Evolutionary conservation across 2,329 filamentous ascomycete species (phyloP).

Genomic region (Ramichloridium luteum): DNA sequence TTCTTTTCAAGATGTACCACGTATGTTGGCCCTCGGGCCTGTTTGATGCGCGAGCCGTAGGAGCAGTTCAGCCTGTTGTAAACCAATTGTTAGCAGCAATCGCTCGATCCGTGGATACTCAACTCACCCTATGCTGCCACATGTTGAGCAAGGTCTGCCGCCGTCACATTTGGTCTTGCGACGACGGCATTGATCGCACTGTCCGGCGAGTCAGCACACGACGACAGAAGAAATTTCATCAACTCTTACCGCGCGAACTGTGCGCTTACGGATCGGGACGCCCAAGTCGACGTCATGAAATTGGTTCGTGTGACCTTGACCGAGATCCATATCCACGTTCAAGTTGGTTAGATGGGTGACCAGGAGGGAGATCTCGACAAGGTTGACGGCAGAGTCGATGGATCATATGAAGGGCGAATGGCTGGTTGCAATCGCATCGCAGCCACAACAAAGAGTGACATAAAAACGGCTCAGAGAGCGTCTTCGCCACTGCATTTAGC

Average conservation of each 20-base stretch:
- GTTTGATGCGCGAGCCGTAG: slow-evolving; percentile 12
- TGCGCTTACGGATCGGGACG: not conserved
- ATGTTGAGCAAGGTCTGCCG: slow-evolving; percentile 9
- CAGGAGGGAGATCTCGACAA: too few species aligned
- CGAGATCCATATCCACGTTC: too few species aligned
- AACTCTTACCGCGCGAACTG: not conserved
- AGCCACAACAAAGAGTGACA: too few species aligned
- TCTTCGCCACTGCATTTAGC: too few species aligned
- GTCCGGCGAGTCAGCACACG: slow-evolving; percentile 1
- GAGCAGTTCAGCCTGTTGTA: slow-evolving; percentile 11
- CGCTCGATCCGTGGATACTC: not conserved
- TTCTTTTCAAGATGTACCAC: slow-evolving; percentile 13
- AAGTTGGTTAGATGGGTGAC: too few species aligned
- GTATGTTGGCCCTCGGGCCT: slow-evolving; percentile 13
- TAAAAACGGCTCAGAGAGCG: too few species aligned
- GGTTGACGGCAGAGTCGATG: too few species aligned
- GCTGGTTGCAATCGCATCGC: too few species aligned
- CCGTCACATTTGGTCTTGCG: slow-evolving; percentile 13
- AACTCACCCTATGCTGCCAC: slow-evolving; percentile 10
- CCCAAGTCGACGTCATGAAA: too few species aligned
- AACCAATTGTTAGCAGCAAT: slow-evolving; percentile 1
- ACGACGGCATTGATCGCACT: slow-evolving; percentile 13
- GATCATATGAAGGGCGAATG: too few species aligned
- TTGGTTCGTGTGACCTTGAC: too few species aligned
- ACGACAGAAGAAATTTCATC: too few species aligned